Conservation (phyloP, 2,329 filamentous ascomycete species). For the Lecanicillium sp. region DNA sequence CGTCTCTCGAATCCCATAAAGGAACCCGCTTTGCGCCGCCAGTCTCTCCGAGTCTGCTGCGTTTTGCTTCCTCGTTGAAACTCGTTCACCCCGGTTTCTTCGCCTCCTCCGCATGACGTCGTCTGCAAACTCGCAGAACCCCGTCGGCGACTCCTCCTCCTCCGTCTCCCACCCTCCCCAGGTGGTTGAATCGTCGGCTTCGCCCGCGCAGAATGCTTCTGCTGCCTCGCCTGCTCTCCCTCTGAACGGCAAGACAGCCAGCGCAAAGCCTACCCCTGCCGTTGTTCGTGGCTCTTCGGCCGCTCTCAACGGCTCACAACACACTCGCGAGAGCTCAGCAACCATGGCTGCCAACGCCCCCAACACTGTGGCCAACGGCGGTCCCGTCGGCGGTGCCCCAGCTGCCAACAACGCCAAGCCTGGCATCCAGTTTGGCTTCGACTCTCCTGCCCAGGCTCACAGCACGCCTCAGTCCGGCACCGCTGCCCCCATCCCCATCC, state of each 20-base stretch:
- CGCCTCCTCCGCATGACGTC: neutral
- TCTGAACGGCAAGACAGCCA: conserved; percentile 6
- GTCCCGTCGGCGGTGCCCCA: conserved; percentile 39
- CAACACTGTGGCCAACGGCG: conserved; percentile 70
- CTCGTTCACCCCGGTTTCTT: too few relatives aligned
- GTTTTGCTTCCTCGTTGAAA: too few relatives aligned
- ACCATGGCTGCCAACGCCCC: conserved; percentile 83
- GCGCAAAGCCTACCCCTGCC: conserved; percentile 44
- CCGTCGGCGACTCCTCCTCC: conserved; percentile 3
- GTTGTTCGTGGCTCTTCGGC: conserved; percentile 55
- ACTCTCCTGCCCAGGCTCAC: conserved; percentile 59
- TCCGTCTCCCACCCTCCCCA: neutral
- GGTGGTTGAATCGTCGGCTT: conserved; percentile 6
- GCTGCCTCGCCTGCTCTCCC: conserved; percentile 6
- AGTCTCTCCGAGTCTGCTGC: too few relatives aligned
- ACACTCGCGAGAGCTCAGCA: conserved; percentile 80
- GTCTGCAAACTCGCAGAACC: conserved; percentile 1
- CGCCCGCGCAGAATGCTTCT: conserved; percentile 6
- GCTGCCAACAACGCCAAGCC: conserved; percentile 37
- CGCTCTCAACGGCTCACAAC: conserved; percentile 64
- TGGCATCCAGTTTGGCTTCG: conserved; percentile 77
- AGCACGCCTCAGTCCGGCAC: conserved; percentile 54
- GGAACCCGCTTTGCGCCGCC: neutral
- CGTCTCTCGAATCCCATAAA: neutral
- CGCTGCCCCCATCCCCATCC: conserved; percentile 55